Conservation (phyloP, 2,329 filamentous ascomycete genomes). For the Salinomyces thailandicus region DNA sequence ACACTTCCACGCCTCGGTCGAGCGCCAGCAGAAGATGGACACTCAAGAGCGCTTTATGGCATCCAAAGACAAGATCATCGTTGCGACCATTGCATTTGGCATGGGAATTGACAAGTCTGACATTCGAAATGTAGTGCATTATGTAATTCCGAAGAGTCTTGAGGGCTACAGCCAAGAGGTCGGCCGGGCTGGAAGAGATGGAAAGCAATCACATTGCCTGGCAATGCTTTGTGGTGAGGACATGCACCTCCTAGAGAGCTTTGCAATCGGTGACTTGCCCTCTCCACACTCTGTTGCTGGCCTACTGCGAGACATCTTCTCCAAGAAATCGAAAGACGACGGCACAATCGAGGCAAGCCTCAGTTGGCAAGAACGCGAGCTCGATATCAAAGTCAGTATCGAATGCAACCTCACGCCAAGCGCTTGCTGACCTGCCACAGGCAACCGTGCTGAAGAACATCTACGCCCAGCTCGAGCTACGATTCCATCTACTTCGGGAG, state of each 20-base stretch:
- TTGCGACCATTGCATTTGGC: conserved; percentile 95
- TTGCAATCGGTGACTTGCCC: conserved; percentile 50
- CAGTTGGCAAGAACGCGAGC: conserved; percentile 36
- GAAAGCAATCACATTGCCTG: conserved; percentile 54
- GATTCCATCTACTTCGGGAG: conserved; percentile 46
- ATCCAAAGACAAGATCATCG: conserved; percentile 73
- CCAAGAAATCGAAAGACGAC: conserved; percentile 8
- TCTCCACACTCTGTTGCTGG: conserved; percentile 39
- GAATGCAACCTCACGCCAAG: conserved; percentile 2
- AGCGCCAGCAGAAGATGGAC: conserved; percentile 42
- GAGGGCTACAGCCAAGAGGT: conserved; percentile 99
- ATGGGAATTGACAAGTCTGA: conserved; percentile 99
- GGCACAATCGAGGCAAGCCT: conserved; percentile 37
- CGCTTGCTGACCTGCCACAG: conserved; percentile 3
- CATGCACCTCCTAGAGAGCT: conserved; percentile 49
- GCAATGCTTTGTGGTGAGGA: conserved; percentile 49
- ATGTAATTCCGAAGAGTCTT: conserved; percentile 82
- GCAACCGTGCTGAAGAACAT: conserved; percentile 41
- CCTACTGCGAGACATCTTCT: conserved; percentile 45
- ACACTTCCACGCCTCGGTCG: conserved; percentile 64
- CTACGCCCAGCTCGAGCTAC: conserved; percentile 51
- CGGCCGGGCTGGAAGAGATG: conserved; percentile 85
- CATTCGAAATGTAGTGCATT: conserved; percentile 91
- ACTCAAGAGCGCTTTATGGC: conserved; percentile 72
- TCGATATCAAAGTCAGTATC: conserved; percentile 42